These are phyloP conservation scores for Chaetomium sp. DNA, from an alignment of 2,329 filamentous ascomycete genomes.

Conservation along the genomic window DNA sequence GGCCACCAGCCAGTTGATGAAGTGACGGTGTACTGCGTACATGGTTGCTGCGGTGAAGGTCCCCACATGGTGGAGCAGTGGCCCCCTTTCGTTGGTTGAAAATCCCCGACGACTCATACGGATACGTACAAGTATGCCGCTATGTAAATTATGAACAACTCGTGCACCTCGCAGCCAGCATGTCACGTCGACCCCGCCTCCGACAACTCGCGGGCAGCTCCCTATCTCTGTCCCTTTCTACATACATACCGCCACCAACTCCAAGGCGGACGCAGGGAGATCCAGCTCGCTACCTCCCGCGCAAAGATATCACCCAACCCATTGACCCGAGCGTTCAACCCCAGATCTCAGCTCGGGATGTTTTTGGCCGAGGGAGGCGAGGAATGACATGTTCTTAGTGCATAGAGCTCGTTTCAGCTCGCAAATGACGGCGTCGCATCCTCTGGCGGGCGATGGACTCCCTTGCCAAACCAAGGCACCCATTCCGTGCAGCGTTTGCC, in stretches of 20 bases:
- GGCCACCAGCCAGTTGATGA: background rate
- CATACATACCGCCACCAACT: background rate
- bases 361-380: background rate
- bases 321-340: background rate
- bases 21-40: background rate
- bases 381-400: background rate
- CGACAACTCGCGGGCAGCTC: constrained; percentile 4
- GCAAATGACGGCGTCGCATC: constrained; percentile 1
- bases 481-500: constrained; percentile 9
- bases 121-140: background rate
- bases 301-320: background rate
- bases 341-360: background rate
- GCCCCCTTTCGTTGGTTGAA: constrained; percentile 16
- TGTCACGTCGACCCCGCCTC: constrained; percentile 12
- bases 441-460: constrained; percentile 3
- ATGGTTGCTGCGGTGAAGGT: background rate
- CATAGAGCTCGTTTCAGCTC: constrained; percentile 11
- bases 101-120: constrained; percentile 17
- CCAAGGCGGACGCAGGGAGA: background rate
- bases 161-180: background rate
- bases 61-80: background rate
- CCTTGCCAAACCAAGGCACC: constrained; percentile 12
- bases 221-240: constrained; percentile 6
- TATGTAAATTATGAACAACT: constrained; percentile 13
- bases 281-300: background rate